Evolutionary conservation across 352 stramenopile genomes (phyloP).

Genomic region (Globisporangium uncinulatum): DNA sequence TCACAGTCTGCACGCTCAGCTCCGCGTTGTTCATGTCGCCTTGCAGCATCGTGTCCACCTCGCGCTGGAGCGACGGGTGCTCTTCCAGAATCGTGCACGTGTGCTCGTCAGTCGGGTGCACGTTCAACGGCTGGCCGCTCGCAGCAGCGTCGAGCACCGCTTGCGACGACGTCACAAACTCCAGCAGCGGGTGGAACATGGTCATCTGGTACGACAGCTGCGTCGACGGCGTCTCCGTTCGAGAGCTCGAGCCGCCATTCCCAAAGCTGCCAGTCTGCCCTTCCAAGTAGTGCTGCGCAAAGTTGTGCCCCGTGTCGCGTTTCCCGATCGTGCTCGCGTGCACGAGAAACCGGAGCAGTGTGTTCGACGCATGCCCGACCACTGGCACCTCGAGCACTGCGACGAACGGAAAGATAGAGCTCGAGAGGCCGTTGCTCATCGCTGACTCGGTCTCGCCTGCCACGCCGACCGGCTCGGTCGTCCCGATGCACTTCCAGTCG

Average conservation of each 20-base stretch:
- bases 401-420: constrained; percentile 81
- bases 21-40: constrained; percentile 76
- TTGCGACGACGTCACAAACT: constrained; percentile 85
- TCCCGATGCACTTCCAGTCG: constrained; percentile 81
- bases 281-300: constrained; percentile 31
- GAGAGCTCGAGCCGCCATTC: constrained; percentile 27
- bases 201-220: constrained; percentile 81
- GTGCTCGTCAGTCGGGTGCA: constrained; percentile 74
- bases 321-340: constrained; percentile 76
- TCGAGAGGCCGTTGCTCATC: constrained; percentile 42
- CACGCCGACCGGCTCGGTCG: constrained; percentile 70
- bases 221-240: constrained; percentile 27
- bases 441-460: constrained; percentile 59
- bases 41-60: constrained; percentile 64
- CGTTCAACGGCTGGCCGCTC: constrained; percentile 68
- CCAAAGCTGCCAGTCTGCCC: constrained; percentile 24
- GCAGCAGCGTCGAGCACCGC: constrained; percentile 77
- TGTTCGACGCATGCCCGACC: constrained; percentile 73
- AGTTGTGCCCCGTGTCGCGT: constrained; percentile 31
- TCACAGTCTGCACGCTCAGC: constrained; percentile 82
- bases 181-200: constrained; percentile 79
- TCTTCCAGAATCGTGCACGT: constrained; percentile 74
- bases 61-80: constrained; percentile 48
- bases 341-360: constrained; percentile 81
- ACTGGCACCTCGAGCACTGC: constrained; percentile 80